Conservation (phyloP, 108 stramenopile species). For the Epithemia pelagica region DNA sequence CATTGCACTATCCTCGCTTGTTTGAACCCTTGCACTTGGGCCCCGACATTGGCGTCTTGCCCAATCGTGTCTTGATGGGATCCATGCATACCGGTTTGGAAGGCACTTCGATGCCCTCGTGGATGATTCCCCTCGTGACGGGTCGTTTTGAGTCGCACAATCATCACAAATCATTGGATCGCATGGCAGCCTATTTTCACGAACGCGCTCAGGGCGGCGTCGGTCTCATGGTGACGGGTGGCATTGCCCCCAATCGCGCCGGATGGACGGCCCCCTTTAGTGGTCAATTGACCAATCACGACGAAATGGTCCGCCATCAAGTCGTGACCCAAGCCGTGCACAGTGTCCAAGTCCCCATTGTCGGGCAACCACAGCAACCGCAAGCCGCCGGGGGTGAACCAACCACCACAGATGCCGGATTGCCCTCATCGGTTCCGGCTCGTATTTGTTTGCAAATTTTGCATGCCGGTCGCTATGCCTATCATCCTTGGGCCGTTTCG, state of each 20-base stretch:
- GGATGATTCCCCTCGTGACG: conserved; percentile 35
- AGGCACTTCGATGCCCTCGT: conserved; percentile 65
- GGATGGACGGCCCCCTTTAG: conserved; percentile 93
- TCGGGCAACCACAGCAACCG: too few relatives aligned
- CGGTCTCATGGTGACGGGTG: conserved; percentile 97
- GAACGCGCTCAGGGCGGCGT: conserved; percentile 89
- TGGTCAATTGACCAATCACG: conserved; percentile 73
- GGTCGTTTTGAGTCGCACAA: conserved; percentile 6
- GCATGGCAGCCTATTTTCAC: conserved; percentile 92
- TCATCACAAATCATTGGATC: conserved; percentile 51
- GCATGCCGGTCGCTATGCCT: conserved; percentile 93
- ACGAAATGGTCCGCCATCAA: conserved; percentile 81
- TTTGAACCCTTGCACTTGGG: conserved; percentile 67
- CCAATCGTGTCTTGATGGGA: conserved; percentile 94
- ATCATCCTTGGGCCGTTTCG: conserved; percentile 89
- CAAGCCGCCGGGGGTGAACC: too few relatives aligned
- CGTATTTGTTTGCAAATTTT: conserved; percentile 88
- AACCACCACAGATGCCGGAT: conserved; percentile 3
- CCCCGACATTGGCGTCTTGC: conserved; percentile 54
- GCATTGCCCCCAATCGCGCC: conserved; percentile 87
- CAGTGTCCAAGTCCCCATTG: conserved; percentile 57
- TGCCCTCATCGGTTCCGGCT: conserved; percentile 27
- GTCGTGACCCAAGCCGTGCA: conserved; percentile 90
- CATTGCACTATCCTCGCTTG: conserved; percentile 50
- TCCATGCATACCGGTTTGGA: conserved; percentile 96